Percentiles rank a stretch among this genome's conserved stretches.
Conservation (phyloP, 2,329 filamentous ascomycete genomes). For the Talaromyces funiculosus region DNA sequence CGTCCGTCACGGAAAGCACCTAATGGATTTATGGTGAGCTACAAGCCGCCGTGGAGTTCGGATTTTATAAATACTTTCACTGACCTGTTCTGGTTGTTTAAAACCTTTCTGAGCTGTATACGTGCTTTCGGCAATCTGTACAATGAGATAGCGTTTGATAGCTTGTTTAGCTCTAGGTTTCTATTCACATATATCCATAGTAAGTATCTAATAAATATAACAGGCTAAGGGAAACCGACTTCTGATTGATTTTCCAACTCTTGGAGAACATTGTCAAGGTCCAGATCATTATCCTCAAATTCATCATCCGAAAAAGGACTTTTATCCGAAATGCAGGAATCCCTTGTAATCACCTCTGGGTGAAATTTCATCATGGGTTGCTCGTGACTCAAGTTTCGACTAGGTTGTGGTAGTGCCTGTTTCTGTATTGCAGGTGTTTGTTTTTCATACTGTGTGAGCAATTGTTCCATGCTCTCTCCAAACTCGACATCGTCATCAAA, state of each 20-base stretch:
- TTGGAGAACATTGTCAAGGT: conserved; percentile 48
- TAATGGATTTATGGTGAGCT: conserved; percentile 30
- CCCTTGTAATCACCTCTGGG: not conserved
- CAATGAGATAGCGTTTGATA: conserved; percentile 82
- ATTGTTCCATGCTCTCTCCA: conserved; percentile 49
- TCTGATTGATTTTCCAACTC: conserved; percentile 69
- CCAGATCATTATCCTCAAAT: conserved; percentile 63
- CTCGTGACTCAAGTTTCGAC: not conserved
- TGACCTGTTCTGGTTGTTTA: conserved; percentile 65
- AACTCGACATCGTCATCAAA: conserved; percentile 64
- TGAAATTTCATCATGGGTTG: not conserved
- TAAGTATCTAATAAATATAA: conserved; percentile 32
- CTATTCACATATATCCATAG: conserved; percentile 63
- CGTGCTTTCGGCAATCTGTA: conserved; percentile 63
- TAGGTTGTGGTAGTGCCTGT: not conserved
- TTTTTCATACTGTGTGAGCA: conserved; percentile 52
- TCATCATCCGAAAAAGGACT: conserved; percentile 49
- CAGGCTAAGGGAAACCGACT: conserved; percentile 45
- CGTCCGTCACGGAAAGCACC: conserved; percentile 77
- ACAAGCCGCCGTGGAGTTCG: not conserved
- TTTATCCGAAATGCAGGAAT: not conserved
- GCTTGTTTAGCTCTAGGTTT: conserved; percentile 59
- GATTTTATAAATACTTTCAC: conserved; percentile 15
- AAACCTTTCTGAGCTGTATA: conserved; percentile 61
- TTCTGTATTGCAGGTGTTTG: conserved; percentile 19